Percentiles rank a stretch among this genome's conserved stretches.
Evolutionary conservation across 306 rosid genomes (phyloP).

Genomic region (Argentina anserina): DNA sequence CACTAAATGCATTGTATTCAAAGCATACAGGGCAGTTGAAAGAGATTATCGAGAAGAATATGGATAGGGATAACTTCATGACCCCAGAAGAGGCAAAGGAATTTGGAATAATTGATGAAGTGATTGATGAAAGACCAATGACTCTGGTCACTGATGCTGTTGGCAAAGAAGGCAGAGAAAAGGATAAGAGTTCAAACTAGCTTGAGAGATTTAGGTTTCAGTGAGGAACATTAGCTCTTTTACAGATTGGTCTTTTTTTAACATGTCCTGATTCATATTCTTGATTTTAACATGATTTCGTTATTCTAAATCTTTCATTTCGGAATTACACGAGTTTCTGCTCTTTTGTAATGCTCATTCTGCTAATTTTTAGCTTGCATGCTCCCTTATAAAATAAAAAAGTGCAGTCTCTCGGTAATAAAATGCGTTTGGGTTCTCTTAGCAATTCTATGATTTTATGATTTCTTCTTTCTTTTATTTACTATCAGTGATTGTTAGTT

Average conservation of each 20-base stretch:
- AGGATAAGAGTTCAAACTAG: conserved; percentile 43
- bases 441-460: background rate
- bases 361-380: background rate
- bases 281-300: conserved; percentile 8
- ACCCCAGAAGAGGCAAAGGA: conserved; percentile 81
- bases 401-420: background rate
- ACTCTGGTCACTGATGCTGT: conserved; percentile 86
- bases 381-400: background rate
- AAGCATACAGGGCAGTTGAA: conserved; percentile 73
- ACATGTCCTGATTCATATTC: background rate
- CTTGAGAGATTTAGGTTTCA: conserved; percentile 41
- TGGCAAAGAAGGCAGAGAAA: conserved; percentile 57
- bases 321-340: background rate
- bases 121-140: conserved; percentile 84
- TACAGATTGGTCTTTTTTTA: background rate
- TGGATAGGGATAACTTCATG: conserved; percentile 93
- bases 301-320: background rate
- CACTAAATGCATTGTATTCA: conserved; percentile 61
- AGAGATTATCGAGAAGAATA: conserved; percentile 60
- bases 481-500: background rate
- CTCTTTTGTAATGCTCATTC: background rate
- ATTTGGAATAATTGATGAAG: conserved; percentile 90
- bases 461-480: background rate
- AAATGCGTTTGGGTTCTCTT: background rate
- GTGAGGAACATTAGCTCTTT: conserved; percentile 3